Conservation (phyloP, 495 filamentous ascomycete species). For the Jackrogersella minutella region DNA sequence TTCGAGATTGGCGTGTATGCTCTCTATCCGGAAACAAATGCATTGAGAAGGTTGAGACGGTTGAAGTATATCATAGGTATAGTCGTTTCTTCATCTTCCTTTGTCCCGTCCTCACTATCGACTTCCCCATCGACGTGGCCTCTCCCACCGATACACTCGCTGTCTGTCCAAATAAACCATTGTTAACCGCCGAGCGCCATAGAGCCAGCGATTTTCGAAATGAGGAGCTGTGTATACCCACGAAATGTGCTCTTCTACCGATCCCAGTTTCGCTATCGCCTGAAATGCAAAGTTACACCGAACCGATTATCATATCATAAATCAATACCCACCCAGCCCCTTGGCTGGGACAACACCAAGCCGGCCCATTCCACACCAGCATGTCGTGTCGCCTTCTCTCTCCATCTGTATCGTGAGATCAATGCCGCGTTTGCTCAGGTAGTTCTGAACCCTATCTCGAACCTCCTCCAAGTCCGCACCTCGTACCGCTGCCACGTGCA, state of each 20-base stretch:
- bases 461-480: slow-evolving; percentile 80
- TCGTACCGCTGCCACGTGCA: slow-evolving; percentile 79
- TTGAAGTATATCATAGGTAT: slow-evolving; percentile 23
- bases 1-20: not conserved
- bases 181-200: not conserved
- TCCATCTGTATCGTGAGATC: slow-evolving; percentile 80
- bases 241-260: not conserved
- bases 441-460: slow-evolving; percentile 67
- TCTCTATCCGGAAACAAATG: slow-evolving; percentile 26
- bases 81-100: slow-evolving; percentile 18
- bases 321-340: slow-evolving; percentile 29
- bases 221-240: not conserved
- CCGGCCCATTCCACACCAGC: slow-evolving; percentile 73
- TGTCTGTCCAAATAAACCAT: slow-evolving; percentile 24
- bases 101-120: slow-evolving; percentile 1
- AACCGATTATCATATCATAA: not conserved
- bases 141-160: slow-evolving; percentile 12
- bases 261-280: not conserved
- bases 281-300: not conserved
- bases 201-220: not conserved
- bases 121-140: not conserved
- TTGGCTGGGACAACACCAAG: slow-evolving; percentile 30
- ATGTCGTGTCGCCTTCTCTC: slow-evolving; percentile 75
- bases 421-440: slow-evolving; percentile 68
- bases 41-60: slow-evolving; percentile 25